Base-by-base conservation (phyloP, 306 rosid species). In the Cercis canadensis region DNA sequence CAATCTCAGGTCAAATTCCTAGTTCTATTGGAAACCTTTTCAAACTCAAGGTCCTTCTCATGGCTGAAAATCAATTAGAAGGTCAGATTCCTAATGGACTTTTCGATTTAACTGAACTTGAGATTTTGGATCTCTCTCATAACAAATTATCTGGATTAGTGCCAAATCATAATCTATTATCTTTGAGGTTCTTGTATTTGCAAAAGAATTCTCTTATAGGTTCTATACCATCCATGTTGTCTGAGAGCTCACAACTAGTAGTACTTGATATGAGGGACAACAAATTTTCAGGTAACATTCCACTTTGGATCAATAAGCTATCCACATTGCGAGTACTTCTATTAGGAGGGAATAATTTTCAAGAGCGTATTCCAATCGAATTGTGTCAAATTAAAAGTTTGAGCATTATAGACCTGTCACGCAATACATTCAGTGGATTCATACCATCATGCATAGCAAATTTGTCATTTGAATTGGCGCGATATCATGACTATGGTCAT, bases 231-330 rank as follows among this genome's bases (percentile, higher is more conserved):
- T 15, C 3, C 3, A 9, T 5, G 10, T 1, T 34, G 5, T 11
- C 8, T 0, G 29, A 3, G 29, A 24, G 18, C 54, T 14, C 54
- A 4, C 18, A 14, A 5, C 2, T 29, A 13, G 15, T 15, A 32
- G 3, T n/a, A n/a, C 37, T 67, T 1, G 73, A 52, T 55, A 4
- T 53, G 1, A 33, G 61, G 7, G 43, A 36, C 15, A 67, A 68
- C 50, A 11, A 3, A 40, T 34, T 68, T 5, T 68, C 29, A 2
- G 73, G 73, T 1, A 31, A 7, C 24, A 33, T 68, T 41, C 73
- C 63, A 4, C 6, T 44, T 19, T 17, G 54, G 54, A 49, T 49
- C 9, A 5, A 49, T 15, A 49, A 49, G 21, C 54, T 15, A 0
- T 9, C 36, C 16, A 8, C 4, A 6, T 15, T 67, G 3, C 8